Base-by-base conservation (phyloP, 306 rosid species). In the Hippophae gyantsensis region DNA sequence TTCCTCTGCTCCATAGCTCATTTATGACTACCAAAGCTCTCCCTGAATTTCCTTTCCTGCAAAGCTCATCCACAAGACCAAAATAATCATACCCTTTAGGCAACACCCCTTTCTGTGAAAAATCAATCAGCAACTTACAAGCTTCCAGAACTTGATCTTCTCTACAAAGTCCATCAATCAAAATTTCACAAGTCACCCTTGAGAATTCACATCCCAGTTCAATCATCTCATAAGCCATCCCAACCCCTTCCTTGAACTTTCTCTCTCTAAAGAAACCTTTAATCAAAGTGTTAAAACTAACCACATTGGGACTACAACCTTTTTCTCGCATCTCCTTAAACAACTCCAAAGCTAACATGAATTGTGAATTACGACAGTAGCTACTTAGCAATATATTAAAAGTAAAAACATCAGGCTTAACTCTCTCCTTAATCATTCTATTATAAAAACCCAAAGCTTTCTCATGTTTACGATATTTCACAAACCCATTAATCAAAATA, bases 251-350 rank as follows among this genome's bases (percentile, higher is more conserved):
- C 14, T 86, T 82, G 68, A 82, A 58, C 69, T 66, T 79, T 46
- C 82, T 13, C 58, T 84, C 82, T 62, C 89, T 84, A 49, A 90
- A 84, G 82, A 87, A 56, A n/a, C 94, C 97, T 54, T 45, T 84
- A 40, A 90, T 81, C 83, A 90, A 79, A 25, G 90, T 90, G 65
- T 87, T 90, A 67, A 87, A 90, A 68, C 94, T 90, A 47, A 90
- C 95, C 66, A 84, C 95, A 74, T 90, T 84, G 38, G 95, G 97
- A 58, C 78, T 41, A 52, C 95, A 79, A n/a, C 95, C 90, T 61
- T 63, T 73, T 66, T 72, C 78, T 68, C 81, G 72, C 90, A 90
- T 90, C 73, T 82, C 89, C 63, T 74, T 75, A 64, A 87, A 87
- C 66, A 90, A 12, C 72, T 84, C 87, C 75, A 90, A 64, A 8